These are phyloP conservation scores for Phytophthora melonis DNA, from an alignment of 352 stramenopile genomes.

Conservation along the genomic window DNA sequence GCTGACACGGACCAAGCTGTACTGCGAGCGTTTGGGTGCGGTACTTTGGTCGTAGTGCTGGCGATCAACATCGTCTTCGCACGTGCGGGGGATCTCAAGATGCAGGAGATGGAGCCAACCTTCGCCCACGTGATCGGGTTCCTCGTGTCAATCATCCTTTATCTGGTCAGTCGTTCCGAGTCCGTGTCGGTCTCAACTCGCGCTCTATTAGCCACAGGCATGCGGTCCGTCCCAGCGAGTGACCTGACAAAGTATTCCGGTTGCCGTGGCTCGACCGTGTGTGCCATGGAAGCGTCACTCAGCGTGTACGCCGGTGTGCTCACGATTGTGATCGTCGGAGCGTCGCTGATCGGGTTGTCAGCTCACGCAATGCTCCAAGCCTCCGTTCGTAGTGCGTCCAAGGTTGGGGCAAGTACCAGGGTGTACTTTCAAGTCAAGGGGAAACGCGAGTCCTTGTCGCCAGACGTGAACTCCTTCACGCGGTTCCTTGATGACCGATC, in stretches of 20 bases:
- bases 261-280: conserved; percentile 45
- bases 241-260: conserved; percentile 43
- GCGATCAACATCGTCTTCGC: conserved; percentile 49
- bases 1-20: conserved; percentile 38
- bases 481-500: conserved; percentile 50
- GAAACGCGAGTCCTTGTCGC: conserved; percentile 2
- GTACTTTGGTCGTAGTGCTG: conserved; percentile 42
- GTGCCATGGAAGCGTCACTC: conserved; percentile 35
- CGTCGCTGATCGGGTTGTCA: conserved; percentile 23
- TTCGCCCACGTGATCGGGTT: conserved; percentile 46
- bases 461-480: conserved; percentile 45
- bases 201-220: conserved; percentile 34
- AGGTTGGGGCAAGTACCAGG: conserved; percentile 5
- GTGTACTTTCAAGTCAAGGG: neutral
- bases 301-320: conserved; percentile 32
- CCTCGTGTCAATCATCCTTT: conserved; percentile 33
- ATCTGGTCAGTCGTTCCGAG: conserved; percentile 17
- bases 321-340: conserved; percentile 17
- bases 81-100: conserved; percentile 44
- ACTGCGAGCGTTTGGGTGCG: conserved; percentile 42
- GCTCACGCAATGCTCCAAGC: conserved; percentile 31
- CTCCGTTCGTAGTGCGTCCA: neutral
- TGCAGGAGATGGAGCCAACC: conserved; percentile 50
- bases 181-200: conserved; percentile 19
- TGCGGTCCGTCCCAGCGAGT: conserved; percentile 29